Evolutionary conservation across 768 basidiomycete genomes (phyloP).

Genomic region (Termitomyces sp.): DNA sequence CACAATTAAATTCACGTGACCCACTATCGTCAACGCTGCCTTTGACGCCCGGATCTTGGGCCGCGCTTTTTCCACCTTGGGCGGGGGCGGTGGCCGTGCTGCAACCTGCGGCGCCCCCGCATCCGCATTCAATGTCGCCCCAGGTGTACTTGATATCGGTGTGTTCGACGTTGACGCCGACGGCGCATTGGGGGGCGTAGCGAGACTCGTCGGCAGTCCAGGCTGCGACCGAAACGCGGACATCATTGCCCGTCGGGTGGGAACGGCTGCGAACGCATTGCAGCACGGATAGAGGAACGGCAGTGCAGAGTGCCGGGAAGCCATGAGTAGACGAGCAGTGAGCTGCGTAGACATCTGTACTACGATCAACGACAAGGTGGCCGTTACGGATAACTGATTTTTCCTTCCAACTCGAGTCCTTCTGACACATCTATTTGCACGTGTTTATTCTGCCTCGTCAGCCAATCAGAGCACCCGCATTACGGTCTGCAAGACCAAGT

Average conservation of each 20-base stretch:
- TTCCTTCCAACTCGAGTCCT: neutral
- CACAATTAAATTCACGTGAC: conserved; percentile 17
- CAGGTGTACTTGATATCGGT: conserved; percentile 21
- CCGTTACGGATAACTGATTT: neutral
- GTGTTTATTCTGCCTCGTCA: neutral
- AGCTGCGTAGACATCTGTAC: conserved; percentile 23
- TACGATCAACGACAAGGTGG: neutral
- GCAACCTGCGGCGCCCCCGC: conserved; percentile 69
- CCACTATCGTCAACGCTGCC: conserved; percentile 73
- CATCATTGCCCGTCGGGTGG: conserved; percentile 61
- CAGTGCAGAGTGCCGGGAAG: conserved; percentile 25
- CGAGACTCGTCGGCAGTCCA: neutral
- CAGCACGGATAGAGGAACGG: conserved; percentile 29
- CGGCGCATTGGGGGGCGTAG: neutral
- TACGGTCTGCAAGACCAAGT: too few relatives aligned
- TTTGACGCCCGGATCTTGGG: conserved; percentile 69
- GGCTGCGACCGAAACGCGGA: conserved; percentile 49
- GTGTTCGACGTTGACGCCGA: conserved; percentile 2
- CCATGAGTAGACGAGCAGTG: conserved; percentile 24
- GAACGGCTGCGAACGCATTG: conserved; percentile 25
- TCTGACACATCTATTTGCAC: conserved; percentile 17
- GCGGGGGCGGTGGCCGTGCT: conserved; percentile 67
- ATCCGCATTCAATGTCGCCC: conserved; percentile 46
- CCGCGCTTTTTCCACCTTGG: conserved; percentile 59
- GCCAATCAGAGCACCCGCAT: conserved; percentile 18